phyloP scores from a whole-genome alignment of 2,329 filamentous ascomycete species.

The Paracoccidioides lutzii region DNA sequence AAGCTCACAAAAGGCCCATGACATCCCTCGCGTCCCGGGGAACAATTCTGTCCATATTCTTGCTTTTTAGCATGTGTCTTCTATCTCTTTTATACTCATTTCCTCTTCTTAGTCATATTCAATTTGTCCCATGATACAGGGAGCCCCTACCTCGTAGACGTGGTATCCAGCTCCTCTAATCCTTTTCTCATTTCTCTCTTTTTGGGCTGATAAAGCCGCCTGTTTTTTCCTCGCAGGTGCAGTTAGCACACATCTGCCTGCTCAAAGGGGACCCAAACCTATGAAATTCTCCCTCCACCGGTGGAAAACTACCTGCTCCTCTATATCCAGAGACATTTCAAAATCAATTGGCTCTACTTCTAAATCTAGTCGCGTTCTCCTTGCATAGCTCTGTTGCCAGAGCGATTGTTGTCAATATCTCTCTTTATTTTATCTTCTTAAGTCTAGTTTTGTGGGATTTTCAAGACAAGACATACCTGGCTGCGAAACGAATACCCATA shows the following conservation, averaged over 20 bases:
- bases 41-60: not conserved
- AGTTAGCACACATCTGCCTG: not conserved
- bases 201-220: not conserved
- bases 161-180: not conserved
- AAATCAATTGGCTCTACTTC: conserved; percentile 7
- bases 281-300: not conserved
- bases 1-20: not conserved
- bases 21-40: not conserved
- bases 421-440: too few species aligned
- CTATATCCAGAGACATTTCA: conserved; percentile 10
- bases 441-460: not conserved
- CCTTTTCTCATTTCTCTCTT: not conserved
- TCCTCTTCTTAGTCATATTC: not conserved
- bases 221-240: not conserved
- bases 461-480: not conserved
- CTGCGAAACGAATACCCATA: too few species aligned
- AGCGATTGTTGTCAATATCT: too few species aligned
- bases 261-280: not conserved
- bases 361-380: not conserved
- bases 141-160: not conserved
- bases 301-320: conserved; percentile 5
- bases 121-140: not conserved
- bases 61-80: not conserved
- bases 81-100: not conserved
- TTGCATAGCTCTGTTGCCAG: not conserved